Evolutionary conservation across 352 stramenopile genomes (phyloP), one percentile per base, ranked within the genome.

Genomic region (Phytophthora ramorum): DNA sequence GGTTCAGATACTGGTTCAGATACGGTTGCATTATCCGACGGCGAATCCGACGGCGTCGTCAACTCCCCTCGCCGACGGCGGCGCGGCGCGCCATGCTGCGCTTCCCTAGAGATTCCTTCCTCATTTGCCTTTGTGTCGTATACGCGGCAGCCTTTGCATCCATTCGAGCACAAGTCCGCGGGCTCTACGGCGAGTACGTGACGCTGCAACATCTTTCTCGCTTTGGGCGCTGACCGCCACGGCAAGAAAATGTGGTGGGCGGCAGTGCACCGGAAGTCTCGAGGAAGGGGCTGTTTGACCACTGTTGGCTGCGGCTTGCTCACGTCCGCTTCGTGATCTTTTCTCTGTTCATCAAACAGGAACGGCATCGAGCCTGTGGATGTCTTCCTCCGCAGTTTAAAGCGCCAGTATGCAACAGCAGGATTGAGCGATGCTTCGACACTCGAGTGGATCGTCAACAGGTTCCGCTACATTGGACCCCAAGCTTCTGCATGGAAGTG

Each of bases 111-210:
- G 48, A 70, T 12, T 38, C 37, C 38, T 87, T 89, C 66, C 61
- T 90, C 16, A 74, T 73, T 28, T 66, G 61, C 7, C 46, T 90
- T 50, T 88, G 75, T 40, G 56, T 38, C 1, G 62, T 92, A 41
- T 91, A 92, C 46, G 62, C 58, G 13, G 47, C 43, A 30, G 89
- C 92, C 10, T 97, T 96, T 51, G 75, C 80, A 14, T 97, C 89
- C 3, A 93, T 96, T 55, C 90, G 82, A 43, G 44, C 70, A 7
- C 90, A 97, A 76, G 90, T 90, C 45, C 83, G 74, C n/a, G 88
- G 89, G 24, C 81, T 98, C 19, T 88, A 90, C 49, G 86, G 87
- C 56, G 60, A 72, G 68, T 92, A 79, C 30, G 86, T 88, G 7
- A 63, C 78, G 2, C 26, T 32, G 22, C 22, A 24, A 3, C 22